phyloP scores from a whole-genome alignment of 805 yeast genomes.

The Candida nemodendra region DNA sequence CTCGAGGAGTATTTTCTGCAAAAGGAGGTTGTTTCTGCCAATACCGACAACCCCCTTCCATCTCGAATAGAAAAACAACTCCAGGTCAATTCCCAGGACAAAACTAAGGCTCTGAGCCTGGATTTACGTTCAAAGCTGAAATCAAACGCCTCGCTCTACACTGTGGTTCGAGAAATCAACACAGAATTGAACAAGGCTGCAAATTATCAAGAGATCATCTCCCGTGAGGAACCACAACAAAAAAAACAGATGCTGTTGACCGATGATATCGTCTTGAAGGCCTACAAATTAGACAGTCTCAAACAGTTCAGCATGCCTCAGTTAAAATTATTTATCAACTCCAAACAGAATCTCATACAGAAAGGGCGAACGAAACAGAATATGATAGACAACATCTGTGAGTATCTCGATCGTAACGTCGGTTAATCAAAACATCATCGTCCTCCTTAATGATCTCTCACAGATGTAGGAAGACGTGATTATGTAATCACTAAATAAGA shows the following conservation, averaged over 20 bases:
- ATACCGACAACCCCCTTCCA: slow-evolving; percentile 4
- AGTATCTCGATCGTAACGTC: slow-evolving; percentile 18
- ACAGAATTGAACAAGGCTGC: slow-evolving; percentile 23
- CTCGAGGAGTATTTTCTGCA: slow-evolving; percentile 68
- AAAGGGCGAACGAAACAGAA: slow-evolving; percentile 42
- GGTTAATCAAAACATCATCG: too few relatives aligned
- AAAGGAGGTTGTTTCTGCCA: slow-evolving; percentile 35
- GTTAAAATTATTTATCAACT: slow-evolving; percentile 38
- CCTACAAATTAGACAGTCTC: slow-evolving; percentile 40
- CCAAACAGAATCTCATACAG: slow-evolving; percentile 35
- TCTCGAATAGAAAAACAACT: slow-evolving; percentile 17
- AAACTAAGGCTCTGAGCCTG: slow-evolving; percentile 16
- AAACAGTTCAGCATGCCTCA: slow-evolving; percentile 41
- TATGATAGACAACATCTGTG: slow-evolving; percentile 40
- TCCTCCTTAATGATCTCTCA: too few relatives aligned
- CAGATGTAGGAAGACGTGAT: too few relatives aligned
- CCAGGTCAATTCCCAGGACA: slow-evolving; percentile 21
- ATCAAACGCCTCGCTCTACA: slow-evolving; percentile 4
- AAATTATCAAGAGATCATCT: slow-evolving; percentile 20
- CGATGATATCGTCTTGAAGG: slow-evolving; percentile 40
- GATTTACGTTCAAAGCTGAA: slow-evolving; percentile 13
- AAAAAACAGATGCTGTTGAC: slow-evolving; percentile 23
- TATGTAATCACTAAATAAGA: too few relatives aligned
- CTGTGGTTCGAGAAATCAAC: slow-evolving; percentile 18
- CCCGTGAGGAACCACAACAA: slow-evolving; percentile 8